Percentiles rank a stretch among this genome's conserved stretches.
phyloP scores from a whole-genome alignment of 371 early-diverging fungal genomes.

The Mucor lusitanicus region DNA sequence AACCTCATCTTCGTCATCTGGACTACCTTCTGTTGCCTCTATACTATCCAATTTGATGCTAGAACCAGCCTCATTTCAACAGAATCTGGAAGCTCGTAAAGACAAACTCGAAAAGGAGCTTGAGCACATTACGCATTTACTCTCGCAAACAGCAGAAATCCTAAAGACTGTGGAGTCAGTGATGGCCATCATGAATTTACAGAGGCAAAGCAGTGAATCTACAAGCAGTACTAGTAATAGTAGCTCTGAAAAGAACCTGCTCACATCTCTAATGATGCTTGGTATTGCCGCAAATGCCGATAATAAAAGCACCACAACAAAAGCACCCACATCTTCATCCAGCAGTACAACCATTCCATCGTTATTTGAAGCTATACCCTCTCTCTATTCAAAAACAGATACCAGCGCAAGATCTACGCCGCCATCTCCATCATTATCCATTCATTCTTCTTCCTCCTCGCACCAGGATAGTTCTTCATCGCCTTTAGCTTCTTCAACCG shows the following conservation, averaged over 20 bases:
- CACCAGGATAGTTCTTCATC: background rate
- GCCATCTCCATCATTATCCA: background rate
- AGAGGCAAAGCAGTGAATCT: background rate
- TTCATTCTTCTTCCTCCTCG: background rate
- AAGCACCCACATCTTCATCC: background rate
- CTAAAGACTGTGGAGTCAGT: constrained; percentile 37
- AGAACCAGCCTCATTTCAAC: constrained; percentile 29
- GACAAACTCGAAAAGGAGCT: constrained; percentile 38
- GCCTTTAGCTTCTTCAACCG: background rate
- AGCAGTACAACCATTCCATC: constrained; percentile 19
- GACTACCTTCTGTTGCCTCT: constrained; percentile 1
- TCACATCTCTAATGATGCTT: constrained; percentile 20
- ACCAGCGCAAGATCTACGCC: background rate
- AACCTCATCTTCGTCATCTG: background rate
- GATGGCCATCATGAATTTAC: constrained; percentile 20
- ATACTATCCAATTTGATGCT: constrained; percentile 21
- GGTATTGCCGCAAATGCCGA: constrained; percentile 10
- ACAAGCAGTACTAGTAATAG: background rate
- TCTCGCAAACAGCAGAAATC: constrained; percentile 39
- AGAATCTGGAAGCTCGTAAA: constrained; percentile 27
- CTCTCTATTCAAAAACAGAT: constrained; percentile 3
- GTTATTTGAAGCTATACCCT: constrained; percentile 20
- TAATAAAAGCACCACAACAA: background rate
- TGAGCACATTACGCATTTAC: constrained; percentile 28
- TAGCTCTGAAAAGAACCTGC: constrained; percentile 4